phyloP scores from a whole-genome alignment of 352 stramenopile genomes.

The Globisporangium sylvaticum region DNA sequence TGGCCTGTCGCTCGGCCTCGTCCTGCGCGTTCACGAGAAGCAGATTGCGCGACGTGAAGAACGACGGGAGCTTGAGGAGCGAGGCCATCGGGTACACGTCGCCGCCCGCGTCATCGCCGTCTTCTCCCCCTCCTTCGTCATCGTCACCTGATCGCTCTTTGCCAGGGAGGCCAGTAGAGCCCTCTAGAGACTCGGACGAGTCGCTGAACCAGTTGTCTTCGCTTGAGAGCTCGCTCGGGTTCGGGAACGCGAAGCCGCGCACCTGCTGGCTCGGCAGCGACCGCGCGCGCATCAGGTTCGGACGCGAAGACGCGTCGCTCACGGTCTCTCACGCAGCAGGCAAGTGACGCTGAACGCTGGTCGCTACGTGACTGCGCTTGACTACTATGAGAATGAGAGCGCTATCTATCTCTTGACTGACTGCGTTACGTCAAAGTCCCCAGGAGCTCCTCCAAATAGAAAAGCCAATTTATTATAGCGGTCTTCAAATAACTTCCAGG shows the following conservation, averaged over 20 bases:
- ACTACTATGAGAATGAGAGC: neutral
- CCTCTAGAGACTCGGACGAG: neutral
- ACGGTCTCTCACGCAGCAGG: neutral
- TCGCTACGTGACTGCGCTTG: neutral
- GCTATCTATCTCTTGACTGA: neutral
- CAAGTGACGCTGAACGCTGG: neutral
- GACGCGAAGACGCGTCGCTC: neutral
- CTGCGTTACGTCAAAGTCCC: neutral
- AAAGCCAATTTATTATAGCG: neutral
- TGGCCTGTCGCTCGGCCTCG: conserved; percentile 1
- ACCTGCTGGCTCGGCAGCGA: neutral
- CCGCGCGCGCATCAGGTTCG: neutral
- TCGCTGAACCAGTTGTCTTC: neutral
- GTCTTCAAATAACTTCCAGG: neutral
- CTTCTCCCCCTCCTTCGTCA: neutral
- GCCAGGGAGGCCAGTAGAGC: neutral
- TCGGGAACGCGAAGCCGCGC: neutral
- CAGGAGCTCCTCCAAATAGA: neutral
- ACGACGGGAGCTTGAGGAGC: neutral
- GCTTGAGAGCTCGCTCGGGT: neutral
- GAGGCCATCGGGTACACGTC: neutral
- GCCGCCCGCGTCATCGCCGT: neutral
- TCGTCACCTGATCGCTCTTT: neutral
- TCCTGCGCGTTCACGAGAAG: neutral
- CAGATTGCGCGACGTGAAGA: neutral